Evolutionary conservation across 1,284 basidiomycete genomes (phyloP).

Genomic region (Trichosporon ovoides): DNA sequence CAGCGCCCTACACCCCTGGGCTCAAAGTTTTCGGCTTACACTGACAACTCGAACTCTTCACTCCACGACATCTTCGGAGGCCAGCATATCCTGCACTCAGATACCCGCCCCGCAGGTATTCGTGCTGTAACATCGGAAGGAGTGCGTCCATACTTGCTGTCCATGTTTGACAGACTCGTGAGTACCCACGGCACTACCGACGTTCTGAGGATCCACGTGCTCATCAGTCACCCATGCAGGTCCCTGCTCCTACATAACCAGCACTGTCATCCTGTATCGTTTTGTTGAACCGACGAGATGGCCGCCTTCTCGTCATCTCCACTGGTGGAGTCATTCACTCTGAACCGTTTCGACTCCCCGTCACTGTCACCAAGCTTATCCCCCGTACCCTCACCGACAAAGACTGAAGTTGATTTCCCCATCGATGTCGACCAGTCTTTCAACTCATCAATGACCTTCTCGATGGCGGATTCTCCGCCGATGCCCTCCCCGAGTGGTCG

Average conservation of each 20-base stretch:
- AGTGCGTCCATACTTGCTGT: not conserved
- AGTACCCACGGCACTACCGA: not conserved
- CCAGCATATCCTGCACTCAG: not conserved
- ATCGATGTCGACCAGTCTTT: conserved; percentile 48
- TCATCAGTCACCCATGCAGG: not conserved
- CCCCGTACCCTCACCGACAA: conserved; percentile 37
- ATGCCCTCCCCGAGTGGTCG: conserved; percentile 13
- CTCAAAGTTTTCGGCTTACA: not conserved
- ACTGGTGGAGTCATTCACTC: conserved; percentile 35
- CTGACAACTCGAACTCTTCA: not conserved
- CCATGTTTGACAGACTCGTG: not conserved
- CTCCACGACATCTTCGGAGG: not conserved
- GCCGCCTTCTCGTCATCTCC: conserved; percentile 44
- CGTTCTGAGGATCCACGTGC: not conserved
- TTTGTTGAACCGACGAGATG: conserved; percentile 22
- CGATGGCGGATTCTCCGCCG: conserved; percentile 28
- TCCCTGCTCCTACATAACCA: not conserved
- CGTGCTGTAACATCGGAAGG: not conserved
- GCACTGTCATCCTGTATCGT: not conserved
- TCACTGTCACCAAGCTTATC: conserved; percentile 10
- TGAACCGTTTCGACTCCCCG: conserved; percentile 28
- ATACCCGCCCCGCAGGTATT: not conserved
- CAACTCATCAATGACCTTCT: conserved; percentile 47
- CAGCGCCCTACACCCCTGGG: not conserved
- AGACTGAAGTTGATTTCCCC: conserved; percentile 43